These are phyloP conservation scores for Cicer cuneatum DNA, from an alignment of 306 rosid genomes.

Conservation along the genomic window DNA sequence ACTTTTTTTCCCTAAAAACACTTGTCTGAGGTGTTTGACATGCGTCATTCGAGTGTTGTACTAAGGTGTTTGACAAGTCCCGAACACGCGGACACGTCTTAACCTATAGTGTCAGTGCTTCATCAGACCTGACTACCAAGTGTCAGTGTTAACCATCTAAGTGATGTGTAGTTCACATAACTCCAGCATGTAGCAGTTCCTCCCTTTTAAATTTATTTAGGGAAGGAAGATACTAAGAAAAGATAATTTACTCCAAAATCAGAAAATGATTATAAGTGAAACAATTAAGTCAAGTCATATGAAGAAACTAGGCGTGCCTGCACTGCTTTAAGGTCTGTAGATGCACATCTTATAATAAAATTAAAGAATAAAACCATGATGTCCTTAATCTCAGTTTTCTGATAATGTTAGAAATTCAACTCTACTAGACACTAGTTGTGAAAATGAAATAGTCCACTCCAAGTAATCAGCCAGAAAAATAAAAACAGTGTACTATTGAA, in stretches of 20 bases:
- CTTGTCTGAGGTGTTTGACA: not conserved
- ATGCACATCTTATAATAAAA: not conserved
- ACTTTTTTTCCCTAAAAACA: not conserved
- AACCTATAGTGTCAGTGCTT: not conserved
- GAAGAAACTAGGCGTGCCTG: constrained; percentile 32
- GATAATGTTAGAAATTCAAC: constrained; percentile 32
- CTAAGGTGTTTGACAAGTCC: not conserved
- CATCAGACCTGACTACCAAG: not conserved
- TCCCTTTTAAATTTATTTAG: not conserved
- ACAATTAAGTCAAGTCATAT: not conserved
- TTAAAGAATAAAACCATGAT: constrained; percentile 17
- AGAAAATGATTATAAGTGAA: not conserved
- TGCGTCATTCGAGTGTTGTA: not conserved
- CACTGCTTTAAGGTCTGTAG: constrained; percentile 19
- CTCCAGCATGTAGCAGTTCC: constrained; percentile 14
- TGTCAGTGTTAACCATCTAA: constrained; percentile 17
- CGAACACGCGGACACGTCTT: not conserved
- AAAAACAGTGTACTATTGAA: constrained; percentile 11
- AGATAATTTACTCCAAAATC: constrained; percentile 18
- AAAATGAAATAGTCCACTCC: constrained; percentile 5
- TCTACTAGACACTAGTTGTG: constrained; percentile 6
- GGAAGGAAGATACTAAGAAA: constrained; percentile 12
- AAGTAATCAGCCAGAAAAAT: constrained; percentile 23
- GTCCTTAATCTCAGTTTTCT: constrained; percentile 14
- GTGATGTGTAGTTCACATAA: constrained; percentile 14